A percentile compares a stretch with the other conserved stretches of the same genome.
These are phyloP conservation scores for Crithidia acanthocephali DNA, from an alignment of 208 protist species.

Conservation along the genomic window DNA sequence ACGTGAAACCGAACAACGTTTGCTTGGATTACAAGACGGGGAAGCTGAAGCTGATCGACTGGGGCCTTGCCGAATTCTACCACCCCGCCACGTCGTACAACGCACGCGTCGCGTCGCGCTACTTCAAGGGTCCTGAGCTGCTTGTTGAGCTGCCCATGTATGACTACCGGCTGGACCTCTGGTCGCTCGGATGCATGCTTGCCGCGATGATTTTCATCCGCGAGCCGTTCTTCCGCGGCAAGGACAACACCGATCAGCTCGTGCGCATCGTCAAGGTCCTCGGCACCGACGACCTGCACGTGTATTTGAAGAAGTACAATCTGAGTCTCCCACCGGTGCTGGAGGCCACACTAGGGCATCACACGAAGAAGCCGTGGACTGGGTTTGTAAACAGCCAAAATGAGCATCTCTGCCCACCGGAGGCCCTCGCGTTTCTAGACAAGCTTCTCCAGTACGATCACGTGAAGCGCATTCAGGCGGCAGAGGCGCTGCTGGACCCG, in stretches of 20 bases:
- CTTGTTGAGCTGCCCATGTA: slow-evolving; percentile 98
- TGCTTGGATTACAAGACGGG: slow-evolving; percentile 98
- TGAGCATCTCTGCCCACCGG: slow-evolving; percentile 95
- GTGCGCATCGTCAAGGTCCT: slow-evolving; percentile 97
- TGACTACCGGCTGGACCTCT: slow-evolving; percentile 99
- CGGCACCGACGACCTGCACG: slow-evolving; percentile 96
- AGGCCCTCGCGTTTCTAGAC: slow-evolving; percentile 99
- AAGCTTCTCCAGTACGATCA: slow-evolving; percentile 98
- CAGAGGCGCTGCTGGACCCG: slow-evolving; percentile 98
- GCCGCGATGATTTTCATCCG: slow-evolving; percentile 99
- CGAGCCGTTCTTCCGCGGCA: slow-evolving; percentile 99
- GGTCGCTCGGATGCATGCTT: slow-evolving; percentile 99
- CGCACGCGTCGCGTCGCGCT: slow-evolving; percentile 99
- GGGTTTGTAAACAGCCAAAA: slow-evolving; percentile 96
- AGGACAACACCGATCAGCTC: slow-evolving; percentile 99
- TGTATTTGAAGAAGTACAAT: slow-evolving; percentile 98
- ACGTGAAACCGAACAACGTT: slow-evolving; percentile 99
- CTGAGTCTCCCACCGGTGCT: slow-evolving; percentile 93
- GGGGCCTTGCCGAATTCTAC: slow-evolving; percentile 99
- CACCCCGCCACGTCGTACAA: slow-evolving; percentile 98
- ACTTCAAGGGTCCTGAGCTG: slow-evolving; percentile 99
- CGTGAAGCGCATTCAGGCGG: slow-evolving; percentile 96
- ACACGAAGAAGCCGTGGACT: slow-evolving; percentile 94
- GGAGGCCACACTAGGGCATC: slow-evolving; percentile 84
- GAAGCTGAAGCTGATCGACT: slow-evolving; percentile 98